A percentile compares a stretch with the other conserved stretches of the same genome.
phyloP scores from a whole-genome alignment of 805 yeast species.

The Nakazawaea pomicola region DNA sequence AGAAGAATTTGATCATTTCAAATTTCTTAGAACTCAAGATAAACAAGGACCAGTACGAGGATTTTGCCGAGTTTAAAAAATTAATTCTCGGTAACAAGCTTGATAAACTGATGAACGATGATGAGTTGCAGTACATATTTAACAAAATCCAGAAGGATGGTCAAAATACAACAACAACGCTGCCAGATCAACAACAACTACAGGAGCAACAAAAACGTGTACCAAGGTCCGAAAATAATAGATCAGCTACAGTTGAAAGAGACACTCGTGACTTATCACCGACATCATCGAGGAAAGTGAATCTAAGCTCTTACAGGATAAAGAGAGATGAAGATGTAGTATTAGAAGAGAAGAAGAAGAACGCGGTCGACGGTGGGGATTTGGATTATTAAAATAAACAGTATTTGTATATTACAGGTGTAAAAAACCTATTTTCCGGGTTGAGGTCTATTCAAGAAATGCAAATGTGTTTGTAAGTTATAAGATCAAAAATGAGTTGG shows the following conservation, averaged over 20 bases:
- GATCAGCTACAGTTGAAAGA: no score
- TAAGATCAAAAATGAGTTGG: no score
- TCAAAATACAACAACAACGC: no score
- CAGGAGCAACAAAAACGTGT: no score
- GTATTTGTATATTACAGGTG: neutral
- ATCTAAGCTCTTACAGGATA: neutral
- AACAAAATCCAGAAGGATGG: no score
- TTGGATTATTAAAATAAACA: constrained; percentile 19
- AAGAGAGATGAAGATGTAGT: neutral
- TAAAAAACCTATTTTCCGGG: no score
- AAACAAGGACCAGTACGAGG: neutral
- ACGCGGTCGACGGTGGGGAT: neutral
- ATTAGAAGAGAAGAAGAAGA: neutral
- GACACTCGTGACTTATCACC: constrained; percentile 2
- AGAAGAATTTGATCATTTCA: constrained; percentile 45
- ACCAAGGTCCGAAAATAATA: no score
- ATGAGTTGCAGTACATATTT: neutral
- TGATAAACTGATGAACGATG: constrained; percentile 6
- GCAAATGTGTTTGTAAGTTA: no score
- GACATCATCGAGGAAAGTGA: neutral
- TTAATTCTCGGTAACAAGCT: constrained; percentile 24
- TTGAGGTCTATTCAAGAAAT: no score
- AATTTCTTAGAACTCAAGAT: constrained; percentile 14
- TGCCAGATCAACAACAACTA: no score
- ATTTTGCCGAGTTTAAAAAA: constrained; percentile 19